Conservation (phyloP, 1,284 basidiomycete species). For the Irpex rosettiformis region DNA sequence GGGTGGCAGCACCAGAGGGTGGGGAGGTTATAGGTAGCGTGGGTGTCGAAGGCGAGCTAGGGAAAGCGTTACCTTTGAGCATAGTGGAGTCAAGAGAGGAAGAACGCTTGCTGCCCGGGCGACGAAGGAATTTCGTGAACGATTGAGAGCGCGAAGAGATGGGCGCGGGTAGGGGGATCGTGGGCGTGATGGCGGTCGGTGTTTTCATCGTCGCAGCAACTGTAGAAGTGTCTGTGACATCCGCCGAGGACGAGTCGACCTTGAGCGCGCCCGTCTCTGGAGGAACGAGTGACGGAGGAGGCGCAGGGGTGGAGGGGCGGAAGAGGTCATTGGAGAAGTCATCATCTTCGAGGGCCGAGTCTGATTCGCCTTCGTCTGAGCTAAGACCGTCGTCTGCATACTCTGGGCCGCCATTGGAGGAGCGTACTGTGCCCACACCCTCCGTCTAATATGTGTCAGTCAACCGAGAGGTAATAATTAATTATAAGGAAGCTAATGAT, state of each 20-base stretch:
- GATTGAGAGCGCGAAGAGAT: constrained; percentile 26
- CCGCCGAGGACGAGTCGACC: not conserved
- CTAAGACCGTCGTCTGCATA: constrained; percentile 78
- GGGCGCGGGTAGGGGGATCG: constrained; percentile 14
- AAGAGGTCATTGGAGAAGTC: constrained; percentile 19
- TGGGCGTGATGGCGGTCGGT: constrained; percentile 3
- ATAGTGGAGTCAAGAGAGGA: constrained; percentile 29
- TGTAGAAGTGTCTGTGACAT: not conserved
- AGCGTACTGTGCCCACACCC: constrained; percentile 84
- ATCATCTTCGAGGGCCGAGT: constrained; percentile 34
- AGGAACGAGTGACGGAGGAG: not conserved
- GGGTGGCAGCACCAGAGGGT: constrained; percentile 5
- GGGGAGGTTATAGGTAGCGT: constrained; percentile 7
- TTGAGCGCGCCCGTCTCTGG: not conserved
- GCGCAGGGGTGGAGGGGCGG: not conserved
- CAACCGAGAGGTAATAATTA: not conserved
- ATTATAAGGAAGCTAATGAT: not conserved
- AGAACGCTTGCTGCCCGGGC: constrained; percentile 30
- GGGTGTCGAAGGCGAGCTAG: constrained; percentile 16
- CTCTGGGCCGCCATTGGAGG: constrained; percentile 51
- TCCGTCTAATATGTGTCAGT: constrained; percentile 55
- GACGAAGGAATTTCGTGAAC: constrained; percentile 31
- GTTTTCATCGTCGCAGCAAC: constrained; percentile 8
- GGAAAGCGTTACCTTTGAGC: constrained; percentile 13
- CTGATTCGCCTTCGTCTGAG: constrained; percentile 51